Conservation (phyloP, 2,329 filamentous ascomycete genomes). For the Proliferodiscus dingleyae region DNA sequence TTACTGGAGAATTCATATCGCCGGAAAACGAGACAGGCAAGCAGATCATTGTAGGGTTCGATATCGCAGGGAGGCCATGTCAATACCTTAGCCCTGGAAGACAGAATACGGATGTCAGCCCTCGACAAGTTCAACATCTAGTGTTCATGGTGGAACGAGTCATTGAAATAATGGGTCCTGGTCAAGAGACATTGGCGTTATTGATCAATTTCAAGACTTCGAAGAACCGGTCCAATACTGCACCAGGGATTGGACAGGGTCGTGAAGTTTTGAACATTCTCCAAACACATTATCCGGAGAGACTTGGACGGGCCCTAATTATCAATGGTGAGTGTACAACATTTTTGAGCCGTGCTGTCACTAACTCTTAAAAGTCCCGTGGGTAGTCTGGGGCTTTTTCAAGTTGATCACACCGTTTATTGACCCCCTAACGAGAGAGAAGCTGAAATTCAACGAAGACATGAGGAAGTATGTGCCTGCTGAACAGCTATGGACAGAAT, state of each 20-base stretch:
- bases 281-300: constrained; percentile 93
- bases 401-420: constrained; percentile 95
- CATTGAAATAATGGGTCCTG: constrained; percentile 79
- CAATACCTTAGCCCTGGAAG: constrained; percentile 84
- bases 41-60: constrained; percentile 83
- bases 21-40: constrained; percentile 96
- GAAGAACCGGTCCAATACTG: constrained; percentile 66
- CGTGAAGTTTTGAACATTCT: constrained; percentile 85
- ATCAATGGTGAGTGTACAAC: constrained; percentile 64
- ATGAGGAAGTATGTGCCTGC: constrained; percentile 75
- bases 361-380: constrained; percentile 60
- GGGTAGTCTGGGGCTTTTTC: constrained; percentile 90
- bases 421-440: constrained; percentile 86
- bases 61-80: constrained; percentile 79
- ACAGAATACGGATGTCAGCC: constrained; percentile 86
- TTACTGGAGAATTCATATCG: constrained; percentile 82
- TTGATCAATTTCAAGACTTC: constrained; percentile 88
- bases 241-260: constrained; percentile 68
- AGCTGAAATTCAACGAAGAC: constrained; percentile 97
- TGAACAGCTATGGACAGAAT: constrained; percentile 73
- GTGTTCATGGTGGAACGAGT: constrained; percentile 94
- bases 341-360: background rate
- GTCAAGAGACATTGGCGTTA: constrained; percentile 80
- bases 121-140: constrained; percentile 85
- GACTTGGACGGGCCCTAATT: constrained; percentile 82